Percentiles rank a stretch among this genome's conserved stretches.
phyloP scores from a whole-genome alignment of 371 early-diverging fungal genomes.

The Parasitella parasitica region DNA sequence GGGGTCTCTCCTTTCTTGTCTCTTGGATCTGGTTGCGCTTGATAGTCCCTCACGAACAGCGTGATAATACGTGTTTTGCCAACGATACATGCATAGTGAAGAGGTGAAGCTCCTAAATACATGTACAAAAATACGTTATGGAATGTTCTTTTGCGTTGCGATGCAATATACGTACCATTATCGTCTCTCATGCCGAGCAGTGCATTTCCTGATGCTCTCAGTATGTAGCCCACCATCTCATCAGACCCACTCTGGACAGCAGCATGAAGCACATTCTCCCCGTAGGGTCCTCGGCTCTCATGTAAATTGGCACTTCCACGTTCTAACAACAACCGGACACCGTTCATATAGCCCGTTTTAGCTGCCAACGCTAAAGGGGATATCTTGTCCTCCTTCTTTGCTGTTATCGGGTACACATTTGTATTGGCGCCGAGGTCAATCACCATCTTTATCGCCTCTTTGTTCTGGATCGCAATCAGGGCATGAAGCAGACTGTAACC shows the following conservation, averaged over 20 bases:
- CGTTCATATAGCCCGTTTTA: conserved; percentile 32
- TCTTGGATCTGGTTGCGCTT: conserved; percentile 13
- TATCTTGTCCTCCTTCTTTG: conserved; percentile 15
- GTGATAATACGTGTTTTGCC: conserved; percentile 31
- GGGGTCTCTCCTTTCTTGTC: conserved; percentile 45
- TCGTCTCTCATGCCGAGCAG: conserved; percentile 29
- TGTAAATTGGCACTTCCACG: conserved; percentile 23
- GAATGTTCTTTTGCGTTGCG: background rate
- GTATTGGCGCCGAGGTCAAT: conserved; percentile 41
- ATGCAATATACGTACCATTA: conserved; percentile 23
- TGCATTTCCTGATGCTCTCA: conserved; percentile 16
- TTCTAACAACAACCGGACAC: conserved; percentile 33
- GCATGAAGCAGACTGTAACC: conserved; percentile 49
- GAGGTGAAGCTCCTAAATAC: conserved; percentile 38
- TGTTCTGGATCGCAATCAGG: conserved; percentile 33
- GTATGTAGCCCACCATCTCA: conserved; percentile 26
- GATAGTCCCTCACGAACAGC: conserved; percentile 28
- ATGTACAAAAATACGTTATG: background rate
- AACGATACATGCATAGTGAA: conserved; percentile 46
- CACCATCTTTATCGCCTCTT: conserved; percentile 24
- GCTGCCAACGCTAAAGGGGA: conserved; percentile 42
- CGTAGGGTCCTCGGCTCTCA: conserved; percentile 25
- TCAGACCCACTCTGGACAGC: conserved; percentile 32
- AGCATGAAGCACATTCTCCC: conserved; percentile 38
- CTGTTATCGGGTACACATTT: conserved; percentile 26